Conservation (phyloP, 306 rosid genomes). For the Glycine soja region DNA sequence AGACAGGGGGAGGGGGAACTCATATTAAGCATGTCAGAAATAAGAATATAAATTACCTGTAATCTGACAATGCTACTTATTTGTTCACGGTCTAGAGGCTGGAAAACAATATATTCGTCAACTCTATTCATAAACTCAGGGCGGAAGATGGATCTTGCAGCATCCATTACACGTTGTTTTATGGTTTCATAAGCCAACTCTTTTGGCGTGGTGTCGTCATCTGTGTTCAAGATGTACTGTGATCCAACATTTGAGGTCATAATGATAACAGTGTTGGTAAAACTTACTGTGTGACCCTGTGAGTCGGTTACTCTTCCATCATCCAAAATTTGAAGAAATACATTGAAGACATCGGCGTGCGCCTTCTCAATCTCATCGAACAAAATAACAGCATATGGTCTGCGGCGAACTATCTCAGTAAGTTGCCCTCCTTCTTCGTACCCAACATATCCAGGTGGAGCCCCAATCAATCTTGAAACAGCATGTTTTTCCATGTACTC, state of each 20-base stretch:
- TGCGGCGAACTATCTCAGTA: conserved; percentile 86
- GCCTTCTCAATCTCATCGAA: conserved; percentile 99
- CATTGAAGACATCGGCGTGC: conserved; percentile 87
- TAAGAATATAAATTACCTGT: conserved; percentile 65
- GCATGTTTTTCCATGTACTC: conserved; percentile 99
- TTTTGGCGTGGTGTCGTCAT: conserved; percentile 46
- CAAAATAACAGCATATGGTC: conserved; percentile 90
- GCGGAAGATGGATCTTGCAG: conserved; percentile 88
- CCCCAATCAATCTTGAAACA: conserved; percentile 94
- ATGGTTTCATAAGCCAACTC: conserved; percentile 76
- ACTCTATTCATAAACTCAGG: conserved; percentile 98
- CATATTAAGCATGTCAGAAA: background rate
- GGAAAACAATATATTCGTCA: conserved; percentile 96
- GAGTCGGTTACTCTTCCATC: conserved; percentile 96
- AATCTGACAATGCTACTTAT: conserved; percentile 78
- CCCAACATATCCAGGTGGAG: conserved; percentile 99
- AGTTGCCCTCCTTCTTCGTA: conserved; percentile 98
- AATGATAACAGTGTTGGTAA: conserved; percentile 89
- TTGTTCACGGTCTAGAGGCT: conserved; percentile 87
- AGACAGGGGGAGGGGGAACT: background rate
- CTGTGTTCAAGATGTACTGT: conserved; percentile 79
- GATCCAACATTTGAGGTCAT: conserved; percentile 99
- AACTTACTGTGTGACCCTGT: conserved; percentile 95
- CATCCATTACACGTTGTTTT: conserved; percentile 89
- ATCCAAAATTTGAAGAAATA: conserved; percentile 90